Conservation (phyloP, 192 early-diverging fungal genomes). For the Linderina pennispora region DNA sequence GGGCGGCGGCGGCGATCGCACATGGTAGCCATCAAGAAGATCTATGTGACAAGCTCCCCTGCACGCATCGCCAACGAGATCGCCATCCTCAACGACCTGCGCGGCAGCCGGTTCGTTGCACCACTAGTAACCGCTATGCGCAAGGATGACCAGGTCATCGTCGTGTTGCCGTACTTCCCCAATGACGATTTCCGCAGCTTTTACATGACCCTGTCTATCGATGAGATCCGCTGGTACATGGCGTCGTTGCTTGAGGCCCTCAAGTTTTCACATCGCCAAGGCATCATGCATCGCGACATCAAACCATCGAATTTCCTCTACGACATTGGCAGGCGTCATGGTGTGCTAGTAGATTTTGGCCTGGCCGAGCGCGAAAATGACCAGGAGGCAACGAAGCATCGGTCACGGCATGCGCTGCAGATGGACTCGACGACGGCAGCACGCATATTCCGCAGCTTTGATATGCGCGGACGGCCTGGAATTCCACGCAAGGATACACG, state of each 20-base stretch:
- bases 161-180: conserved; percentile 78
- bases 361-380: conserved; percentile 62
- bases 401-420: conserved; percentile 33
- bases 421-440: conserved; percentile 40
- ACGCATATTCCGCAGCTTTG: conserved; percentile 38
- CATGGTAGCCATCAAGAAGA: conserved; percentile 79
- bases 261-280: conserved; percentile 58
- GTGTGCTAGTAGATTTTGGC: conserved; percentile 91
- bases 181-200: conserved; percentile 77
- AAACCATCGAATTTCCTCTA: conserved; percentile 97
- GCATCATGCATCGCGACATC: conserved; percentile 87
- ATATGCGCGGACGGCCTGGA: conserved; percentile 34
- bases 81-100: conserved; percentile 63
- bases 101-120: conserved; percentile 65
- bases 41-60: conserved; percentile 79
- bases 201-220: conserved; percentile 53
- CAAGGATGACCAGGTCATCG: conserved; percentile 72
- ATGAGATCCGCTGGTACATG: conserved; percentile 74
- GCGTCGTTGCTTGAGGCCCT: conserved; percentile 65
- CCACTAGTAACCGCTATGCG: conserved; percentile 76
- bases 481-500: conserved; percentile 46
- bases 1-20: conserved; percentile 11
- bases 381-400: conserved; percentile 21
- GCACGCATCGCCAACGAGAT: conserved; percentile 79
- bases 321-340: conserved; percentile 56